Base-by-base conservation (phyloP, 106 monocot species). In the Cymbidium sinense region DNA sequence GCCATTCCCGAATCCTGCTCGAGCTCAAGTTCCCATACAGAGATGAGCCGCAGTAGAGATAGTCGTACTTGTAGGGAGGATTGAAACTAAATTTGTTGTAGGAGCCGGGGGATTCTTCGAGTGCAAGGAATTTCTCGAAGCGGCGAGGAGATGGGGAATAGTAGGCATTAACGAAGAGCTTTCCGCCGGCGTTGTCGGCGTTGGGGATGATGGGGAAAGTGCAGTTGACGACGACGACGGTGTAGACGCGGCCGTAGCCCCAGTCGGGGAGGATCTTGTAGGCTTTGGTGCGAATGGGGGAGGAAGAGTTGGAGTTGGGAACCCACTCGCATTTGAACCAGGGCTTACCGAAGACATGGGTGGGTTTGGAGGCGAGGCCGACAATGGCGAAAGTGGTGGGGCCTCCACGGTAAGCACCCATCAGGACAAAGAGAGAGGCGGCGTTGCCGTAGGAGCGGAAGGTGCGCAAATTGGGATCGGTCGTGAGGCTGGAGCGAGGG, bases 171-270 rank as follows among this genome's bases (percentile, higher is more conserved):
- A 92, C 37, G 9, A 87, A 3, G 25, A 92, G 77, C 13, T 64
- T 47, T 5, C 92, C 92, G 47, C 92, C 92, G 34, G 83, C 77
- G 54, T 77, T 70, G 81, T 82, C 85, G 55, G 80, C 69, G 73
- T 79, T 79, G 76, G 81, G 74, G 50, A 43, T 41, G 12, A 19
- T n/a, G 0, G 82, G 75, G 75, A 92, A 92, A 23, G 89, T 85
- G 80, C 92, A 92, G 77, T 92, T 92, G 36, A 92, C 89, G 31
- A 92, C 85, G 54, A 92, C 89, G 70, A 84, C 92, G 74, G 92
- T 92, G 87, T 92, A 92, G 52, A 92, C 87, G 44, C 92, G 77
- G 71, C 89, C 92, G 76, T 92, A 92, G 54, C 92, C 92, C 92
- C 92, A 92, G 70, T 92, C 92, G 27, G 92, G 92, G 55, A 92